A percentile compares a stretch with the other conserved stretches of the same genome.
Evolutionary conservation across 306 rosid species (phyloP).

Genomic region (Cucurbita argyrosperma): DNA sequence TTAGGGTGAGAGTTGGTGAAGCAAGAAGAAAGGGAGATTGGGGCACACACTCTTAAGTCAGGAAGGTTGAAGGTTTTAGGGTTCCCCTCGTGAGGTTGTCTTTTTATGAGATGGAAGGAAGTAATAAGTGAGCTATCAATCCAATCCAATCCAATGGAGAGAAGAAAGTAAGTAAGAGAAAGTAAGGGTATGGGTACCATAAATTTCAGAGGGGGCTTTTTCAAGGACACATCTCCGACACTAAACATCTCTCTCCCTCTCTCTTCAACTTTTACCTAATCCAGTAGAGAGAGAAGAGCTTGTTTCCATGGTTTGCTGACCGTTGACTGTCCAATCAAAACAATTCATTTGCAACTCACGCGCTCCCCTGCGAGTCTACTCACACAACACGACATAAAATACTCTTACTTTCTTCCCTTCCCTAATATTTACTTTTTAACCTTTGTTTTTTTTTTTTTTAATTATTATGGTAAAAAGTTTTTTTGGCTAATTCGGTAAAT

Average conservation of each 20-base stretch:
- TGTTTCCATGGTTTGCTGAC: background rate
- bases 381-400: background rate
- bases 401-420: no score
- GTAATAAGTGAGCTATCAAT: background rate
- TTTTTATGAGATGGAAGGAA: background rate
- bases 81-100: slow-evolving; percentile 8
- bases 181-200: background rate
- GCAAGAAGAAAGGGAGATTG: background rate
- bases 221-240: background rate
- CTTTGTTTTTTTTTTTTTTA: no score
- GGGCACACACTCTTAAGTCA: background rate
- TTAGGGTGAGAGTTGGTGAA: slow-evolving; percentile 8
- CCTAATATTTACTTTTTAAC: no score
- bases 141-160: background rate
- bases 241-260: background rate
- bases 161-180: background rate
- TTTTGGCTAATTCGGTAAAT: no score
- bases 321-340: background rate
- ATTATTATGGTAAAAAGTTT: no score
- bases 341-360: background rate
- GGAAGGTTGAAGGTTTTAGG: background rate
- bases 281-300: background rate
- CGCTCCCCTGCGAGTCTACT: background rate
- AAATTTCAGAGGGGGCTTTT: background rate
- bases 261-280: background rate